Evolutionary conservation across 306 rosid species (phyloP), one percentile per base, ranked within the genome.

Genomic region (Quercus bicolor): DNA sequence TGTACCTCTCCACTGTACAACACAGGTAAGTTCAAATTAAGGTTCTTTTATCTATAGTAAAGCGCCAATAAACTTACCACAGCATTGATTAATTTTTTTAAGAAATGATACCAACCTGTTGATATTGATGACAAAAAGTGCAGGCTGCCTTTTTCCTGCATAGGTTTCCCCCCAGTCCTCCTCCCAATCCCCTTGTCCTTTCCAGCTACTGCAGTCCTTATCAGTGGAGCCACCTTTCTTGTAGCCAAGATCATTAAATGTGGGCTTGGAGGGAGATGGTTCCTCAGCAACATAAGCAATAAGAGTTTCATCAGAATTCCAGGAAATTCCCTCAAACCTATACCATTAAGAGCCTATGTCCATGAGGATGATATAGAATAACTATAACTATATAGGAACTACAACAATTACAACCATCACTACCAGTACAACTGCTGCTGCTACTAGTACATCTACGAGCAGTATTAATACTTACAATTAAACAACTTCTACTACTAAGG

Each of bases 131-230:
- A 91, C 89, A 83, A 85, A 94, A 68, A 89, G 96, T 74, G 91
- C 86, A 72, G 97, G 98, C 79, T 73, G 92, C 82, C 90, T 85
- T 89, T 89, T 94, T 68, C 97, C 91, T 45, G 89, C 87, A 85
- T 94, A 94, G 55, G 90, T 77, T 88, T 94, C 98, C 61, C 98
- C 98, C 98, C 97, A 94, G 9, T 84, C 93, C 72, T 94, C 96
- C 85, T 86, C 86, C 89, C 87, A 91, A 59, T 90, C 91, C 77
- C 97, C 98, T 84, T 87, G 92, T 64, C 91, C 94, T 79, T 91
- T 91, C 98, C 97, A 91, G 81, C 81, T 84, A 34, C 86, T 79
- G 45, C 68, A 81, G 77, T 89, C 90, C 82, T 89, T 85, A 52
- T 87, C 86, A 0, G 80, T 73, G 48, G 87, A 82, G 57, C 81